A percentile compares a stretch with the other conserved stretches of the same genome.
phyloP scores from a whole-genome alignment of 441 rosid species.

The Bruguiera hainesii region DNA sequence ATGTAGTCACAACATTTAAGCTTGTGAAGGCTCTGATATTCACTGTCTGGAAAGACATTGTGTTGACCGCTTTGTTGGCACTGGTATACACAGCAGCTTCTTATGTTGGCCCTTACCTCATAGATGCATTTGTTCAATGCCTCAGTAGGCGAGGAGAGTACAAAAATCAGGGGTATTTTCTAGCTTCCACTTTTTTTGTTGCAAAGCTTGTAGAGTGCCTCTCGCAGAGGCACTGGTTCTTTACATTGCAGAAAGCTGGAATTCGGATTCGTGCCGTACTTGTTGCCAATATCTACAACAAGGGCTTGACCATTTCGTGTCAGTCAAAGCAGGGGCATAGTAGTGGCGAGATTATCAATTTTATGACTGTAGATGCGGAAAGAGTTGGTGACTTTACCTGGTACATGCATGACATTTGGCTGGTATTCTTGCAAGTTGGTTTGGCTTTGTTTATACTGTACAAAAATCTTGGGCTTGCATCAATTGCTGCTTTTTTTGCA shows the following conservation, averaged over 20 bases:
- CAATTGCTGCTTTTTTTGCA: constrained; percentile 43
- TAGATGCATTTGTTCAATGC: constrained; percentile 73
- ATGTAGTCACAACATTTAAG: constrained; percentile 44
- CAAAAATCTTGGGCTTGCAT: constrained; percentile 52
- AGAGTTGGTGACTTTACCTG: constrained; percentile 46
- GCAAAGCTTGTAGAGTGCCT: constrained; percentile 53
- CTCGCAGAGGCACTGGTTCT: constrained; percentile 43
- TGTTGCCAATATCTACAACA: constrained; percentile 45
- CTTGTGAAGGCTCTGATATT: constrained; percentile 58
- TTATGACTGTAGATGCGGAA: constrained; percentile 64
- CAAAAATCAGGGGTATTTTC: constrained; percentile 41
- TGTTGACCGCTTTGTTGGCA: constrained; percentile 45
- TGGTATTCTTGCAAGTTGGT: constrained; percentile 38
- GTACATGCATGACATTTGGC: constrained; percentile 57
- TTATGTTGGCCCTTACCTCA: constrained; percentile 80
- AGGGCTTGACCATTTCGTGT: constrained; percentile 51
- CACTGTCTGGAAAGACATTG: constrained; percentile 60
- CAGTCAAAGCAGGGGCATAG: constrained; percentile 49
- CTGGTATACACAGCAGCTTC: constrained; percentile 43
- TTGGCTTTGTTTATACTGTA: constrained; percentile 53
- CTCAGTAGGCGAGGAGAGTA: constrained; percentile 50
- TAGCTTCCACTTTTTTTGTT: constrained; percentile 42
- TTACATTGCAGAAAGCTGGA: constrained; percentile 45
- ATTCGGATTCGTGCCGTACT: constrained; percentile 39
- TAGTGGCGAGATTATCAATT: constrained; percentile 62